Conservation (phyloP, 1,139 yeast species). For the Dujonia santamariae region DNA sequence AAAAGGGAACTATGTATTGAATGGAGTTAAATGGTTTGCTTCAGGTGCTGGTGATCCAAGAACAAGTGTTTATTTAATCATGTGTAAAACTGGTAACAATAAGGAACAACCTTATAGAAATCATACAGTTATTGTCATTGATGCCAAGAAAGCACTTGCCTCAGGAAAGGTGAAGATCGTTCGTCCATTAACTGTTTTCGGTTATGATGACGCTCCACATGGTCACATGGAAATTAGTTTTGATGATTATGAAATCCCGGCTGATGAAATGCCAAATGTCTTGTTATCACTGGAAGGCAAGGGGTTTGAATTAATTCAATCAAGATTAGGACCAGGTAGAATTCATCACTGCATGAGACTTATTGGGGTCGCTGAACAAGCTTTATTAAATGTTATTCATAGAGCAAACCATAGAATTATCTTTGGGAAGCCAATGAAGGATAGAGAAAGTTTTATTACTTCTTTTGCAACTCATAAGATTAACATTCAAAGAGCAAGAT, state of each 20-base stretch:
- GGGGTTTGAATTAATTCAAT: constrained; percentile 69
- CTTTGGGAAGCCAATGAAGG: constrained; percentile 53
- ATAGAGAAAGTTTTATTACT: constrained; percentile 52
- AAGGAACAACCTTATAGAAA: constrained; percentile 40
- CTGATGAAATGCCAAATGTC: constrained; percentile 34
- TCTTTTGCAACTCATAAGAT: constrained; percentile 58
- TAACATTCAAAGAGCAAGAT: constrained; percentile 54
- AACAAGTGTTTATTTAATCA: constrained; percentile 59
- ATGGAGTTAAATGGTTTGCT: constrained; percentile 75
- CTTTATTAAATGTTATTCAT: constrained; percentile 48
- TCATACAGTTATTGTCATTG: constrained; percentile 61
- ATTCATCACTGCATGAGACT: constrained; percentile 75
- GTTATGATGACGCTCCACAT: constrained; percentile 73
- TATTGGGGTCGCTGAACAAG: constrained; percentile 65
- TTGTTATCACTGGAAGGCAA: constrained; percentile 52
- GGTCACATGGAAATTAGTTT: constrained; percentile 68
- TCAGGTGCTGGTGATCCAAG: constrained; percentile 76
- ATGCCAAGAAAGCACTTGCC: constrained; percentile 48
- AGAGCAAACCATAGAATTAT: constrained; percentile 57
- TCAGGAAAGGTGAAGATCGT: constrained; percentile 51
- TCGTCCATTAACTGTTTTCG: constrained; percentile 58
- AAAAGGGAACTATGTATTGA: constrained; percentile 51
- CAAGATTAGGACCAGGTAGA: constrained; percentile 71
- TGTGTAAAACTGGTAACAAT: constrained; percentile 56
- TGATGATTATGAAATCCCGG: constrained; percentile 48